Evolutionary conservation across 176 grass and related monocot genomes (phyloP).

Genomic region (Pharus latifolius): DNA sequence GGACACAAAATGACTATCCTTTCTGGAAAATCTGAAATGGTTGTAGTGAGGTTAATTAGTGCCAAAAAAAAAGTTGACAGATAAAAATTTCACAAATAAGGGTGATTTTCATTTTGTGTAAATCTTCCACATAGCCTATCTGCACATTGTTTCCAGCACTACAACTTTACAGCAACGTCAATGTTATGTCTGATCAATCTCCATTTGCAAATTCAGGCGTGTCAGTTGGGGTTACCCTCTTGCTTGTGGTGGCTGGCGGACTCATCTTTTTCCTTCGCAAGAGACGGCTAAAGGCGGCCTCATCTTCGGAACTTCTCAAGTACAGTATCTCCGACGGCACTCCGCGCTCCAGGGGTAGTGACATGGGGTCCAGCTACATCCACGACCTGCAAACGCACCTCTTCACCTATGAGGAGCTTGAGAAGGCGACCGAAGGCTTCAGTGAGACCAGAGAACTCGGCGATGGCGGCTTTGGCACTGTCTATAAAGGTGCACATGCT

Average conservation of each 20-base stretch:
- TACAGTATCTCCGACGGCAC: conserved; percentile 26
- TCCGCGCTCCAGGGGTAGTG: conserved; percentile 20
- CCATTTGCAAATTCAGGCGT: conserved; percentile 14
- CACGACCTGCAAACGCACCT: conserved; percentile 31
- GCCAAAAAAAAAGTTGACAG: not conserved
- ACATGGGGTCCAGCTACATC: conserved; percentile 38
- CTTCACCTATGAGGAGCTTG: conserved; percentile 78
- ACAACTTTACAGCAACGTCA: not conserved
- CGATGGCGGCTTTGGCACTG: conserved; percentile 83
- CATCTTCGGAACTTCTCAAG: conserved; percentile 52
- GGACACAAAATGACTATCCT: not conserved
- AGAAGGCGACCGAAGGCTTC: conserved; percentile 66
- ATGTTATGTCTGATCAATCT: not conserved
- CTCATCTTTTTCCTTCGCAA: conserved; percentile 3
- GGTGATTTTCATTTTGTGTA: not conserved
- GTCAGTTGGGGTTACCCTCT: not conserved
- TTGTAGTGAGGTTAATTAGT: not conserved
- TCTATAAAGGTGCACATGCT: conserved; percentile 69
- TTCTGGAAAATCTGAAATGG: not conserved
- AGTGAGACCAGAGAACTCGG: conserved; percentile 54
- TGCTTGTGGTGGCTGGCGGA: not conserved
- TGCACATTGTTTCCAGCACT: not conserved
- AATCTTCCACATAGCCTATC: not conserved
- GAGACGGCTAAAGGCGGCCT: conserved; percentile 27
- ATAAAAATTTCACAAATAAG: not conserved